Evolutionary conservation across 1,284 basidiomycete species (phyloP), one percentile per base, ranked within the genome.

Genomic region (Taiwanofungus camphoratus): DNA sequence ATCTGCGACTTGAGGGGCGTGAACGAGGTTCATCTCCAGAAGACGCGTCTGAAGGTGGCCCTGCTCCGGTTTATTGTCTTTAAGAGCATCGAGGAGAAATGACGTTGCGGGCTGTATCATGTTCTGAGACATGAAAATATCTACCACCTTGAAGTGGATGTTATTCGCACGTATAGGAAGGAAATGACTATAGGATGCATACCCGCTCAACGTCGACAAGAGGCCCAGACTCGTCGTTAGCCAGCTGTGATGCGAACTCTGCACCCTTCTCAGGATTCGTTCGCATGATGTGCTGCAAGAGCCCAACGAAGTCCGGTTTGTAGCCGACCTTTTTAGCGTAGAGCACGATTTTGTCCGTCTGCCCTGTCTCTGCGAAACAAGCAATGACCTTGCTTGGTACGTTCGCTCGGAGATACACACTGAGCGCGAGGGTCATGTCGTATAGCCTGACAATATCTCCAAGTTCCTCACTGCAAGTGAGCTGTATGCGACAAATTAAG

Each of bases 71-170:
- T 90, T 91, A 74, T 99, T 99, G 53, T 99, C 96, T 73, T 99
- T 99, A 57, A 99, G 77, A n/a, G 94, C 96, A 62, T 99, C 96
- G 45, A 99, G 73, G 38, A 99, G 73, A 85, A 99, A 99, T 3
- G 92, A 95, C 0, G 96, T 99, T 13, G 96, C 96, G 38, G 95
- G 96, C 67, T 99, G 96, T 50, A 99, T 94, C 92, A 99, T 93
- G 71, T 98, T 99, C 64, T 98, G 95, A 2, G 87, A 87, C 92
- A 97, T 96, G 74, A 99, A 99, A 60, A 99, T 96, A 62, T 99
- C 96, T 47, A 96, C 91, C 41, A 95, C 86, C 82, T 87, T 46
- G 36, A 41, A 16, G 38, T 30, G 35, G 18, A 36, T 16, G 35
- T 26, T 13, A 21, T n/a, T n/a, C 11, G 15, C 18, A 21, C n/a